These are phyloP conservation scores for Leccinellum rugosiceps DNA, from an alignment of 768 basidiomycete species.

Conservation along the genomic window DNA sequence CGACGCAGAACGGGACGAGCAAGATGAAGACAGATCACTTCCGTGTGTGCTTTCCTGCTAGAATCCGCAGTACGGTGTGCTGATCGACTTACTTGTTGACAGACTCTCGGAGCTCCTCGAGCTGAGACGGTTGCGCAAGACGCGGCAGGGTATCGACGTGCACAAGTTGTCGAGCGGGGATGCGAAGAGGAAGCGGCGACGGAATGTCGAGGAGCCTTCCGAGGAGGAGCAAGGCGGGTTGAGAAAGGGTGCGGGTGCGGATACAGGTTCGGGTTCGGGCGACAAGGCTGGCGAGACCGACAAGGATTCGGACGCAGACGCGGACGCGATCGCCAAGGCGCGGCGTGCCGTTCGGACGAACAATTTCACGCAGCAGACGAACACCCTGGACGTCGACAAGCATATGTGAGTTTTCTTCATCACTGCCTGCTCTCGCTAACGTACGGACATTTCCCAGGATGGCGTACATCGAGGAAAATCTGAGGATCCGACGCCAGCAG, in stretches of 20 bases:
- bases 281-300: conserved; percentile 19
- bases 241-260: conserved; percentile 37
- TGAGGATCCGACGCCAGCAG: conserved; percentile 68
- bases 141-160: conserved; percentile 81
- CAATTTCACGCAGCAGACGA: conserved; percentile 98
- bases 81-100: neutral
- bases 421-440: no score
- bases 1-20: conserved; percentile 2
- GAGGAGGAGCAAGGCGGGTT: conserved; percentile 60
- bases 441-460: no score
- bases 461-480: conserved; percentile 95
- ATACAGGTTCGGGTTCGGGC: neutral
- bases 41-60: conserved; percentile 41
- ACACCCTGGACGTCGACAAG: conserved; percentile 93
- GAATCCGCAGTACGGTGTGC: neutral
- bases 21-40: conserved; percentile 39
- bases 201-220: conserved; percentile 37
- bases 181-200: conserved; percentile 65
- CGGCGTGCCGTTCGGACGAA: conserved; percentile 74
- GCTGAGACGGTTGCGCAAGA: conserved; percentile 69
- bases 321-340: conserved; percentile 64
- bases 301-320: conserved; percentile 32
- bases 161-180: conserved; percentile 85
- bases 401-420: conserved; percentile 80
- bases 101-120: conserved; percentile 85